Conservation (phyloP, 2,329 filamentous ascomycete species). For the Xylariaceae sp. region DNA sequence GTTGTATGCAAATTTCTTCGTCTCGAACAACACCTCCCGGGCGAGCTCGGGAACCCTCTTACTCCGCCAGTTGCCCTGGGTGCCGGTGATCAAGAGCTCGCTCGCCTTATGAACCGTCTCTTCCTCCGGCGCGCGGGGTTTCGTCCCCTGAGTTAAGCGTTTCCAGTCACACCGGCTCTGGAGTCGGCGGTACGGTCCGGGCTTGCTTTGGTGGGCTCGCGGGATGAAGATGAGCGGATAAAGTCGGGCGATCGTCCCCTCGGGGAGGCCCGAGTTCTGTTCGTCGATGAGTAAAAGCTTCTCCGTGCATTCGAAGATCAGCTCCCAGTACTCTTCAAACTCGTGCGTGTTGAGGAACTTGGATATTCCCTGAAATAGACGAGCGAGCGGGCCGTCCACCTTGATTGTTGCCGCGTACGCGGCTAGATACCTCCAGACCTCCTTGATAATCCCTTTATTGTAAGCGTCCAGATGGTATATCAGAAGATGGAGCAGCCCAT, state of each 20-base stretch:
- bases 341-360: conserved; percentile 26
- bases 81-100: conserved; percentile 24
- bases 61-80: conserved; percentile 22
- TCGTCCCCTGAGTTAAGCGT: conserved; percentile 19
- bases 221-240: conserved; percentile 27
- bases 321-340: conserved; percentile 27
- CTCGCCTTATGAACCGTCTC: conserved; percentile 23
- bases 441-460: conserved; percentile 26
- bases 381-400: conserved; percentile 23
- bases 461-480: conserved; percentile 26
- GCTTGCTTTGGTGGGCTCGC: conserved; percentile 23
- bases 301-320: conserved; percentile 28
- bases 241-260: conserved; percentile 24
- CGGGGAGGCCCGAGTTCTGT: conserved; percentile 21
- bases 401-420: conserved; percentile 22
- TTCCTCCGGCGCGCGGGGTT: conserved; percentile 23
- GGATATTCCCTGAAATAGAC: conserved; percentile 25
- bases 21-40: conserved; percentile 23
- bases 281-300: conserved; percentile 25
- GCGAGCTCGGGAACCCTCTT: conserved; percentile 22
- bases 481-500: conserved; percentile 24
- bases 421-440: conserved; percentile 27
- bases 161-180: conserved; percentile 26
- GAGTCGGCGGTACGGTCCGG: conserved; percentile 24
- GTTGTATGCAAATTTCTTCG: conserved; percentile 24